These are phyloP conservation scores for Colletotrichum cereale DNA, from an alignment of 2,329 filamentous ascomycete species.

Conservation along the genomic window DNA sequence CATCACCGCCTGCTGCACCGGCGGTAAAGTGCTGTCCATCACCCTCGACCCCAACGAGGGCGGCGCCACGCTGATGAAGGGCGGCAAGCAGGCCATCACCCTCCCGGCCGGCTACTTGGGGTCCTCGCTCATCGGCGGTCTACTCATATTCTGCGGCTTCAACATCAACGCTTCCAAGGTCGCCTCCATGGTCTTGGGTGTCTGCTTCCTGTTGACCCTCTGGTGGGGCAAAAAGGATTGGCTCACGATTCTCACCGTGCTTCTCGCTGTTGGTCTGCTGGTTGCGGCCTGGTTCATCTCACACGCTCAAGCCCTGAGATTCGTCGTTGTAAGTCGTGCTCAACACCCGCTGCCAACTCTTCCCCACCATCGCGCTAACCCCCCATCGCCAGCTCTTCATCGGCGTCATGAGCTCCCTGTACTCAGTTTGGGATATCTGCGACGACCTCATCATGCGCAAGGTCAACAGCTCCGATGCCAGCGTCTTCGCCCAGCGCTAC, in stretches of 20 bases:
- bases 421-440: conserved; percentile 88
- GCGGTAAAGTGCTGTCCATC: conserved; percentile 80
- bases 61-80: conserved; percentile 83
- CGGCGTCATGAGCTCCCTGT: conserved; percentile 84
- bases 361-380: not conserved
- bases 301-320: conserved; percentile 79
- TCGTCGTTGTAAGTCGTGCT: conserved; percentile 69
- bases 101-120: conserved; percentile 84
- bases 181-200: conserved; percentile 79
- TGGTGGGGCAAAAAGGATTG: conserved; percentile 87
- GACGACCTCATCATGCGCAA: conserved; percentile 85
- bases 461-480: conserved; percentile 83
- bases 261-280: conserved; percentile 77
- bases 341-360: not conserved
- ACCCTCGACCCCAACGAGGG: conserved; percentile 78
- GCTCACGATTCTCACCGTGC: conserved; percentile 79
- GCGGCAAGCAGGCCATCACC: conserved; percentile 77
- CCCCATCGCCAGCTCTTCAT: conserved; percentile 72
- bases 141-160: conserved; percentile 85
- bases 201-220: conserved; percentile 81
- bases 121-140: conserved; percentile 80
- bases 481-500: conserved; percentile 82
- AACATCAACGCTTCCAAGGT: conserved; percentile 85
- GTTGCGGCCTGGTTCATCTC: conserved; percentile 85
- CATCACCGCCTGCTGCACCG: conserved; percentile 78